Base-by-base conservation (phyloP, 352 stramenopile species). In the Phytophthora pinifolia region DNA sequence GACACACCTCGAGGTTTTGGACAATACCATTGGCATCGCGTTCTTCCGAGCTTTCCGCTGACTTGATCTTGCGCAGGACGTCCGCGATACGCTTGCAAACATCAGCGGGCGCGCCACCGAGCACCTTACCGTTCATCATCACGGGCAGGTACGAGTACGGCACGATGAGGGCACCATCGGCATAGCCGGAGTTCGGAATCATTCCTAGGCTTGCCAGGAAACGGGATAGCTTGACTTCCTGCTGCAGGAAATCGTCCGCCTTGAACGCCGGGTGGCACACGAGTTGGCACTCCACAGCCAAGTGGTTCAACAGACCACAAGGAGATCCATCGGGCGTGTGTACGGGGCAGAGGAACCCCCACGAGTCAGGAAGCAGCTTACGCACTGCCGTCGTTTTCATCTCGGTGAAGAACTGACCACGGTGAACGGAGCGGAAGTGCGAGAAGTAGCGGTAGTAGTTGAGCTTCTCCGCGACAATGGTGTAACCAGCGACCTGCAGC, bases 361-460 rank as follows among this genome's bases (percentile, higher is more conserved):
- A 99, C 50, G 96, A 98, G 69, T 99, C 97, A 1, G 97, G 97
- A 17, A 99, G 80, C 35, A 99, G 72, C 68, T 99, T 99, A 34
- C 98, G 86, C 39, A 99, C 97, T 7, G 96, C 83, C 9, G 98
- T 99, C 33, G 97, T 99, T 72, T 99, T 99, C 97, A 99, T 99
- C 66, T 98, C 97, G 31, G 97, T 99, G 70, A 99, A 99, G 68
- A 99, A 99, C 67, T 99, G 95, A 20, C 97, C 97, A 74, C 98
- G 89, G 64, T 99, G 97, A 22, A 99, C 96, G 34, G 92, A 98
- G 7, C 97, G 90, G 72, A 99, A 99, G 72, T 99, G 98, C 35
- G 94, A 97, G 38, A 99, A 96, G 79, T 99, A 99, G 30, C 97
- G 82, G 64, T 99, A 96, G 72, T 98, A 99, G 72, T 99, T 99